phyloP scores from a whole-genome alignment of 2,329 filamentous ascomycete species.

The Aureobasidium sp. region DNA sequence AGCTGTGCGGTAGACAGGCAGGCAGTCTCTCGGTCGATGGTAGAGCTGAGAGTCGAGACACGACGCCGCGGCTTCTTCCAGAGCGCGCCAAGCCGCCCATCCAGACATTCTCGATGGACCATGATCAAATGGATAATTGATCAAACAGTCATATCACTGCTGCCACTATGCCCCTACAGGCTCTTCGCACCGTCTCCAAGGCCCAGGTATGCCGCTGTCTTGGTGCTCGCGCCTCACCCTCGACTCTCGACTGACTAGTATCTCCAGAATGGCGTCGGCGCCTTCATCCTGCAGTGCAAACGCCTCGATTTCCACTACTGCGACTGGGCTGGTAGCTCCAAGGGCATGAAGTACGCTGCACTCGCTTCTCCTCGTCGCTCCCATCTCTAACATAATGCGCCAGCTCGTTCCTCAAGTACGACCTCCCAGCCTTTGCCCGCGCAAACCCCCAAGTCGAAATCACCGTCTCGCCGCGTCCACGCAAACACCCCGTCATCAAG shows the following conservation, averaged over 20 bases:
- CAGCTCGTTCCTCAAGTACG: slow-evolving; percentile 73
- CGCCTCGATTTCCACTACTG: slow-evolving; percentile 92
- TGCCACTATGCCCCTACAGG: slow-evolving; percentile 40
- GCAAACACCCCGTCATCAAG: slow-evolving; percentile 79
- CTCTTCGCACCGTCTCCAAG: slow-evolving; percentile 48
- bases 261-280: slow-evolving; percentile 82
- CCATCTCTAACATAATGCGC: background rate
- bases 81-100: background rate
- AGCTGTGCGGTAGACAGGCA: background rate
- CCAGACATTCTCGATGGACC: background rate
- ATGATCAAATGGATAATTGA: background rate
- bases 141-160: background rate
- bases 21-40: background rate
- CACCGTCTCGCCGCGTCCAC: slow-evolving; percentile 80
- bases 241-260: slow-evolving; percentile 15
- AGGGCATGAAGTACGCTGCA: slow-evolving; percentile 76
- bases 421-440: slow-evolving; percentile 69
- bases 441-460: slow-evolving; percentile 86
- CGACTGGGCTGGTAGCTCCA: slow-evolving; percentile 89
- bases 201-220: slow-evolving; percentile 43
- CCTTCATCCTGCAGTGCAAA: slow-evolving; percentile 96
- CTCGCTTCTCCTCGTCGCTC: slow-evolving; percentile 1
- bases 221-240: background rate
- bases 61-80: slow-evolving; percentile 5
- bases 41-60: background rate